Evolutionary conservation across 1,284 basidiomycete genomes (phyloP).

Genomic region (Moniliophthora roreri): DNA sequence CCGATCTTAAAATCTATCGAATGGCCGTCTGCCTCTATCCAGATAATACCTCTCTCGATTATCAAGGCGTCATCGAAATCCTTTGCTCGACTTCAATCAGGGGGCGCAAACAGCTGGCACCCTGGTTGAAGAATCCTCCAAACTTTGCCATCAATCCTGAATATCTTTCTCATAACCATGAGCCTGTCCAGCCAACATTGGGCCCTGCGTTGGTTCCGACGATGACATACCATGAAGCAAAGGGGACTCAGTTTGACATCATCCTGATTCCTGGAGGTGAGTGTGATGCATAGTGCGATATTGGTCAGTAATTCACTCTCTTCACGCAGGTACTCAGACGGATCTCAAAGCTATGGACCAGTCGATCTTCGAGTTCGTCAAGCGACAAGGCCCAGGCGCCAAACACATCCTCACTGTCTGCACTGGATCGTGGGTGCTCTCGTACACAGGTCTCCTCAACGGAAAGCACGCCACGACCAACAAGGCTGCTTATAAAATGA

Average conservation of each 20-base stretch:
- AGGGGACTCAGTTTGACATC: slow-evolving; percentile 19
- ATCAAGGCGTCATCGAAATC: slow-evolving; percentile 30
- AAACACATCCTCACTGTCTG: slow-evolving; percentile 23
- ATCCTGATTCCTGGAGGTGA: slow-evolving; percentile 24
- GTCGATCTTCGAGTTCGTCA: slow-evolving; percentile 22
- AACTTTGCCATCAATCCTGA: slow-evolving; percentile 17
- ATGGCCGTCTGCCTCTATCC: slow-evolving; percentile 30
- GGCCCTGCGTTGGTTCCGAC: slow-evolving; percentile 21
- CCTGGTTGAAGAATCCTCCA: slow-evolving; percentile 10
- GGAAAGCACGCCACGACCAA: slow-evolving; percentile 26
- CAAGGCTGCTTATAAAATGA: slow-evolving; percentile 19
- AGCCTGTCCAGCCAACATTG: slow-evolving; percentile 17
- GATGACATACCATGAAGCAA: slow-evolving; percentile 18
- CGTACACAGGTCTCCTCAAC: slow-evolving; percentile 22
- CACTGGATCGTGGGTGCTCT: slow-evolving; percentile 26
- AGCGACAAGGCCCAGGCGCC: slow-evolving; percentile 21
- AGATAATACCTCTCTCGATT: slow-evolving; percentile 27
- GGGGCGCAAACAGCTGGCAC: slow-evolving; percentile 9
- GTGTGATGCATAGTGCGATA: neutral
- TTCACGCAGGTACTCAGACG: neutral
- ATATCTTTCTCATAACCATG: slow-evolving; percentile 21
- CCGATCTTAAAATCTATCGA: slow-evolving; percentile 4
- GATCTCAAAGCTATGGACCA: slow-evolving; percentile 8
- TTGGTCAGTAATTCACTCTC: neutral
- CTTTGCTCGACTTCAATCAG: slow-evolving; percentile 27